Base-by-base conservation (phyloP, 2,329 filamentous ascomycete species). In the Tolypocladium nubicola region DNA sequence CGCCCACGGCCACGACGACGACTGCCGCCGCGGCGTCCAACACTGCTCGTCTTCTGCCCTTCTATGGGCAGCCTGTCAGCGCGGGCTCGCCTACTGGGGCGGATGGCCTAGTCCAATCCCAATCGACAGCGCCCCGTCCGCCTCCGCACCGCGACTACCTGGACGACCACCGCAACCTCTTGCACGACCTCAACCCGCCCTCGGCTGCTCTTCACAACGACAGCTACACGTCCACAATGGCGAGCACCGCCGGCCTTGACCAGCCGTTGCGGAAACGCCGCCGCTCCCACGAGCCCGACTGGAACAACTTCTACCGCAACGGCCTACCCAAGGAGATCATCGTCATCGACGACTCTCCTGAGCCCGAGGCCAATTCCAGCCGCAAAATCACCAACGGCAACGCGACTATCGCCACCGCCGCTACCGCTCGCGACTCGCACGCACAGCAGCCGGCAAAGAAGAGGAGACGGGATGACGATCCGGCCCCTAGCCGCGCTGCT, bases 321-420 rank as follows among this genome's bases (percentile, higher is more conserved):
- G 89, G 89, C 4, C 75, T 91, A 33, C 89, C 89, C 30, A 87
- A 90, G 69, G 89, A 94, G 75, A 85, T 94, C 68, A 93, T 94
- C 67, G 85, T 93, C 65, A 94, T 94, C 66, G 84, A 88, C 70
- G 87, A 92, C 70, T 85, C 83, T 5, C 87, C 87, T 55, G 79
- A 81, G 58, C 79, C 80, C 57, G 78, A 81, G 58, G 65, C 71
- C 53, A 70, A 73, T 56, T 72, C 73, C n/a, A 63, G 69, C 54
- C 70, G 71, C 43, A 77, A 73, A 66, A 68, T 76, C 35, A 66
- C 65, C 56, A 67, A 71, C 57, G 68, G 67, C 63, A 62, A 65
- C 59, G 59, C 70, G 61, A 67, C 66, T 54, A 61, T 68, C 52
- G 64, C 62, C 57, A 63, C 65, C 54, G 63, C 65, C 53, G 62